Base-by-base conservation (phyloP, 352 stramenopile species). In the Hyaloperonospora brassicae region DNA sequence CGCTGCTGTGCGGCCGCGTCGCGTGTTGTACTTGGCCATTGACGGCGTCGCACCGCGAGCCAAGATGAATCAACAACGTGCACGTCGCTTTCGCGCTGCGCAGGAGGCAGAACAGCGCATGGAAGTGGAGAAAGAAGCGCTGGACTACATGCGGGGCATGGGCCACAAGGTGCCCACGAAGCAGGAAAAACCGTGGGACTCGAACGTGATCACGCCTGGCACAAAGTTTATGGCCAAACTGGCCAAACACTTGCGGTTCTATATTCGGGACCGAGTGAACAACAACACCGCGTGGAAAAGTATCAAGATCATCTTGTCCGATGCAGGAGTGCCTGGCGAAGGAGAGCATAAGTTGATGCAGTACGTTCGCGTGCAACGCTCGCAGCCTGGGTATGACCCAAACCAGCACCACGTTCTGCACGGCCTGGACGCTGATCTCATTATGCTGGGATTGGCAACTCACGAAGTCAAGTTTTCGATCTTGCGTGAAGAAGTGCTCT, bases 1-100 rank as follows among this genome's bases (percentile, higher is more conserved):
- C 31, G 80, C 91, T 13, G 84, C 87, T 22, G 92, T 99, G 41
- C 82, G 96, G 22, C 97, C 97, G 5, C 83, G 95, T 12, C 91
- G 95, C 43, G 68, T 99, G 47, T 76, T 99, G 21, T 99, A 98
- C 70, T 68, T 99, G 53, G 97, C 96, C 46, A 98, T 99, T 64
- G 97, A 99, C 68, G 97, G 97, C 22, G 96, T 99, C 7, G 97
- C 97, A 13, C 97, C 97, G 23, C 86, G 97, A 27, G 97, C 97
- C 22, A 99, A 99, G 72, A 99, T 99, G 96, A 99, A 99, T 76
- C 97, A 99, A 70, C 97, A 99, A 70, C 91, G 97, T 25, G 84
- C 93, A 10, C 84, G 97, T 68, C 93, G 97, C 31, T 99, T 99
- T 70, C 87, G 95, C 21, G 86, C 95, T 0, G 94, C 95, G 1